Evolutionary conservation across 2,329 filamentous ascomycete species (phyloP).

Genomic region (Hymenoscyphus infarciens): DNA sequence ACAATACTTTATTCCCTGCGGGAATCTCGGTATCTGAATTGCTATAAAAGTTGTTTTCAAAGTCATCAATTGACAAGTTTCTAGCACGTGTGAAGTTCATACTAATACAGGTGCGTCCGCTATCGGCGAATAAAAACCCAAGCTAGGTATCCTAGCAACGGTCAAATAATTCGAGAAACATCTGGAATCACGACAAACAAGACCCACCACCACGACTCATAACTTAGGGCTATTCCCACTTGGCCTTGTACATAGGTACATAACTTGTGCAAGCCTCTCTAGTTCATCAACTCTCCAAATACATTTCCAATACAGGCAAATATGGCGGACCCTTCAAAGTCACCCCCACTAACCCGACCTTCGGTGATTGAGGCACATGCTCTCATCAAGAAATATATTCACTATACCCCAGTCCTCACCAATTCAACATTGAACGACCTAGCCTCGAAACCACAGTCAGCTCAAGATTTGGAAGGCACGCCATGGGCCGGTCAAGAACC

Average conservation of each 20-base stretch:
- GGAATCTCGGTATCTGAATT: slow-evolving; percentile 33
- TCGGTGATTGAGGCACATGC: slow-evolving; percentile 70
- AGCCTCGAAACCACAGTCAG: slow-evolving; percentile 66
- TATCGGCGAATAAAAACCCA: slow-evolving; percentile 19
- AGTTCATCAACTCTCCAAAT: background rate
- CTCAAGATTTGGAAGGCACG: slow-evolving; percentile 52
- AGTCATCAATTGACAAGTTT: slow-evolving; percentile 12
- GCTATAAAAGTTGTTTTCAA: slow-evolving; percentile 31
- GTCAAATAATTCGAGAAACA: too few relatives aligned
- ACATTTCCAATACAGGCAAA: background rate
- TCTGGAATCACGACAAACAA: background rate
- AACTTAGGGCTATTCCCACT: background rate
- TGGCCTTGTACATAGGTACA: background rate
- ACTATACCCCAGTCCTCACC: slow-evolving; percentile 80
- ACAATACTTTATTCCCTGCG: slow-evolving; percentile 33
- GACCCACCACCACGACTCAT: background rate
- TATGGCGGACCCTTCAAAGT: slow-evolving; percentile 53
- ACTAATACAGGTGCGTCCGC: slow-evolving; percentile 17
- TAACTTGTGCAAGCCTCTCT: background rate
- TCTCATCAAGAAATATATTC: slow-evolving; percentile 71
- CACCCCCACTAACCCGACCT: slow-evolving; percentile 64
- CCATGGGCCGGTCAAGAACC: slow-evolving; percentile 53
- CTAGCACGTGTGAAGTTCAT: slow-evolving; percentile 11
- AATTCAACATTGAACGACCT: slow-evolving; percentile 70
- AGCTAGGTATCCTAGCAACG: background rate